These are phyloP conservation scores for Yueomyces sp. DNA, from an alignment of 805 yeast species.

Conservation along the genomic window DNA sequence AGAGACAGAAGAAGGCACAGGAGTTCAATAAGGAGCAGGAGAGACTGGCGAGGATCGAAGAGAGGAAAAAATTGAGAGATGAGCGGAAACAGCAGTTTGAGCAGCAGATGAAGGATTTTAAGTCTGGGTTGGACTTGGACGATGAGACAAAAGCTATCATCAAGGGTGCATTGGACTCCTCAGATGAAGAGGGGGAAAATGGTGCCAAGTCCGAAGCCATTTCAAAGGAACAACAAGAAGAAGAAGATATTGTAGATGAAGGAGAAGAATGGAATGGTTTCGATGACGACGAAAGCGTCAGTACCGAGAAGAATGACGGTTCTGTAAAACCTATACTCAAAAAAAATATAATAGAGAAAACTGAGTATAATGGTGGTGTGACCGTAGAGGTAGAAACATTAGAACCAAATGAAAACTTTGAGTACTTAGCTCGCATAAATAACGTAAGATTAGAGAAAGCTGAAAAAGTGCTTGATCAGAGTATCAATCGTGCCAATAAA, in stretches of 20 bases:
- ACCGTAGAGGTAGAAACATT: constrained; percentile 37
- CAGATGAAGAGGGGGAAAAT: constrained; percentile 9
- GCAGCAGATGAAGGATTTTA: constrained; percentile 32
- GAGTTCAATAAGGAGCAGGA: constrained; percentile 67
- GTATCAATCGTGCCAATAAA: constrained; percentile 67
- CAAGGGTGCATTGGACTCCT: background rate
- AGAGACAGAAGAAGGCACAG: constrained; percentile 77
- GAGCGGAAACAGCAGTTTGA: constrained; percentile 57
- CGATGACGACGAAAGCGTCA: constrained; percentile 14
- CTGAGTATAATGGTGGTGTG: constrained; percentile 25
- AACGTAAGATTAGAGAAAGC: constrained; percentile 60
- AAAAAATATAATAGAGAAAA: constrained; percentile 9
- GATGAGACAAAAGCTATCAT: background rate
- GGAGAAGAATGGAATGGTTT: constrained; percentile 31
- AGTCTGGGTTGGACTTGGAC: constrained; percentile 12
- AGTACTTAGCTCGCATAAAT: constrained; percentile 48
- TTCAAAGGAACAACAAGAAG: constrained; percentile 3
- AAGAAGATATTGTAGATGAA: constrained; percentile 5
- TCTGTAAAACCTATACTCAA: constrained; percentile 22
- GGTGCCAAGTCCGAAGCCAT: constrained; percentile 7
- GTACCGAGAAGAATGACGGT: constrained; percentile 9
- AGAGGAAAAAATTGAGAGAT: constrained; percentile 46
- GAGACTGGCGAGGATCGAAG: constrained; percentile 57
- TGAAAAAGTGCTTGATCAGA: constrained; percentile 54
- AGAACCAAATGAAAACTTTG: constrained; percentile 38